Conservation (phyloP, 2,329 filamentous ascomycete species). For the Diaporthe amygdali region DNA sequence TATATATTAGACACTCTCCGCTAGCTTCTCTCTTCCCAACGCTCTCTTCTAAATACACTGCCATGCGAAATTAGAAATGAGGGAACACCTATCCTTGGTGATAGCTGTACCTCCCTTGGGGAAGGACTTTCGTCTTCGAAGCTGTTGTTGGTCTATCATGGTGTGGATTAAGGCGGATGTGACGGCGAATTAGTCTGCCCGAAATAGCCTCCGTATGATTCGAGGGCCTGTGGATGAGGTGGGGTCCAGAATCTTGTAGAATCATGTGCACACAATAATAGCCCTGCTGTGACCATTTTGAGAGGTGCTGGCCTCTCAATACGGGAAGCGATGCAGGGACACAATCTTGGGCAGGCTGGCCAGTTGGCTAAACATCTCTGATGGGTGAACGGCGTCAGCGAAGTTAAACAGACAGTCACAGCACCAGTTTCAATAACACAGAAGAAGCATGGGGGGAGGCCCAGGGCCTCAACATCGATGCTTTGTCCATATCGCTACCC, state of each 20-base stretch:
- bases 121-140: neutral
- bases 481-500: neutral
- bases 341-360: neutral
- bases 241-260: neutral
- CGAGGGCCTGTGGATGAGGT: neutral
- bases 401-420: neutral
- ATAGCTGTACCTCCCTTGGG: neutral
- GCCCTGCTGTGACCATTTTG: neutral
- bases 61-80: neutral
- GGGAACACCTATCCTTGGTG: neutral
- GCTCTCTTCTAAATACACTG: neutral
- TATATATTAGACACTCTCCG: neutral
- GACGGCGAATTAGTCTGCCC: neutral
- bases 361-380: neutral
- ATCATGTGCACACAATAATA: neutral
- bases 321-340: neutral
- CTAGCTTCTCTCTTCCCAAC: neutral
- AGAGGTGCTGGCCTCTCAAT: neutral
- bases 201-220: conserved; percentile 5
- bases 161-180: neutral
- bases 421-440: neutral
- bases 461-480: neutral
- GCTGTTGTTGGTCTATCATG: neutral
- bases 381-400: neutral
- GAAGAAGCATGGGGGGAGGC: neutral